Evolutionary conservation across 441 rosid genomes (phyloP), one percentile per base, ranked within the genome.

Genomic region (Populus trichocarpa): DNA sequence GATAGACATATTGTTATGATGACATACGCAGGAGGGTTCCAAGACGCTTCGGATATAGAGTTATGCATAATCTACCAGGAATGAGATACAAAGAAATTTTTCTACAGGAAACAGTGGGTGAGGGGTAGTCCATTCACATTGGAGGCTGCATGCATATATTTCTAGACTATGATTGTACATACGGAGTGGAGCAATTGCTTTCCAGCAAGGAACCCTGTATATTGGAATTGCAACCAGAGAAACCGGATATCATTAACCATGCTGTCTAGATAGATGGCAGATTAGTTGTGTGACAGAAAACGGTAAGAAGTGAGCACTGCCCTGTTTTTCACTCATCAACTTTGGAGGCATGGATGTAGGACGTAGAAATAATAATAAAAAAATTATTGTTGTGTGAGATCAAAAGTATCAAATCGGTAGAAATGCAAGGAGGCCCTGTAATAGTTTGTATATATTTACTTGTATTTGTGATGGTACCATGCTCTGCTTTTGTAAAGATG

Each of bases 11-110:
- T n/a, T 61, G 38, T 40, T 40, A 65, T 53, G 32, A 30, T 3
- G 35, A 4, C 50, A 12, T 16, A 18, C 71, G 75, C 90, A 89
- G 92, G 86, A 71, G 74, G 84, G 85, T 80, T 80, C 83, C 50
- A 83, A 83, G 83, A 82, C 83, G 22, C 30, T 73, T 26, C 6
- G 74, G 77, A 69, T 53, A 67, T 83, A 81, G 79, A 30, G 32
- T 30, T 64, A 14, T 16, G 53, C 74, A 70, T 78, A 75, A 50
- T 72, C 77, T 50, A 67, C 72, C 57, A 64, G 64, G 35, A 65
- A 28, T 16, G 50, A 30, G 64, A 53, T 18, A 10, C 3, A 1
- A 57, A 11, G 23, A 18, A 53, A 50, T 71, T 35, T 67, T 16
- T 42, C 18, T 30, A 30, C 57, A 26, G 67, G 35, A 67, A 69